phyloP scores from a whole-genome alignment of 1,284 basidiomycete genomes.

The Tausonia pullulans region DNA sequence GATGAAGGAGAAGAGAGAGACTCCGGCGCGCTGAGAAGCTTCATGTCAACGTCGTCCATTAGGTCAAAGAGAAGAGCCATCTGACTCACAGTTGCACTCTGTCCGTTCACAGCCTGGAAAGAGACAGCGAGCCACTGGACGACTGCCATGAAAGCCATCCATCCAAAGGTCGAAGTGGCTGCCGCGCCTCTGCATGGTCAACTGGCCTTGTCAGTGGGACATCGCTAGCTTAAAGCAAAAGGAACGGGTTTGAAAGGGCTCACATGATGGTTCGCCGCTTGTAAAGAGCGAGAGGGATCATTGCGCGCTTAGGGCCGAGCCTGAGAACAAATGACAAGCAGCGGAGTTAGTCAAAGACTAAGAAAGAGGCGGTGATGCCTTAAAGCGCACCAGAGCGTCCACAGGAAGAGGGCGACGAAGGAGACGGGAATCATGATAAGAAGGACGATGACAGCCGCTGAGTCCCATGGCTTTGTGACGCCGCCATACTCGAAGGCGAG shows the following conservation, averaged over 20 bases:
- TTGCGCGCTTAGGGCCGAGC: slow-evolving; percentile 29
- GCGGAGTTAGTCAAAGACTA: too few relatives aligned
- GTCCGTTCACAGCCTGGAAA: slow-evolving; percentile 18
- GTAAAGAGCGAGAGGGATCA: slow-evolving; percentile 35
- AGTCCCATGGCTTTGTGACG: slow-evolving; percentile 31
- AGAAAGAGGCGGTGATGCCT: too few relatives aligned
- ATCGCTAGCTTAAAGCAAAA: background rate
- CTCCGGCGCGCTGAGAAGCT: slow-evolving; percentile 23
- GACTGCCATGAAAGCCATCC: slow-evolving; percentile 28
- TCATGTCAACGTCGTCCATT: background rate
- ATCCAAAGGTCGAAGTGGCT: slow-evolving; percentile 11
- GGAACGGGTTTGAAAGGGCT: background rate
- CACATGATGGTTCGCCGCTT: slow-evolving; percentile 27
- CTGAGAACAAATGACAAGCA: too few relatives aligned
- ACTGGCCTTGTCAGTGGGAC: background rate
- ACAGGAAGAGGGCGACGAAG: slow-evolving; percentile 28
- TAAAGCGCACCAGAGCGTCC: slow-evolving; percentile 25
- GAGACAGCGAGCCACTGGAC: slow-evolving; percentile 30
- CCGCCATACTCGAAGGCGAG: slow-evolving; percentile 18
- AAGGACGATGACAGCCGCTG: slow-evolving; percentile 32
- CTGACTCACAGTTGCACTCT: slow-evolving; percentile 26
- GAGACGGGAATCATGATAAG: slow-evolving; percentile 32
- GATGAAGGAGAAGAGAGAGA: slow-evolving; percentile 32
- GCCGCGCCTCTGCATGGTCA: background rate
- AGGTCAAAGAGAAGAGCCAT: slow-evolving; percentile 1